Percentiles rank a stretch among this genome's conserved stretches.
Evolutionary conservation across 2,329 filamentous ascomycete genomes (phyloP).

Genomic region (Lachnellula suecica): DNA sequence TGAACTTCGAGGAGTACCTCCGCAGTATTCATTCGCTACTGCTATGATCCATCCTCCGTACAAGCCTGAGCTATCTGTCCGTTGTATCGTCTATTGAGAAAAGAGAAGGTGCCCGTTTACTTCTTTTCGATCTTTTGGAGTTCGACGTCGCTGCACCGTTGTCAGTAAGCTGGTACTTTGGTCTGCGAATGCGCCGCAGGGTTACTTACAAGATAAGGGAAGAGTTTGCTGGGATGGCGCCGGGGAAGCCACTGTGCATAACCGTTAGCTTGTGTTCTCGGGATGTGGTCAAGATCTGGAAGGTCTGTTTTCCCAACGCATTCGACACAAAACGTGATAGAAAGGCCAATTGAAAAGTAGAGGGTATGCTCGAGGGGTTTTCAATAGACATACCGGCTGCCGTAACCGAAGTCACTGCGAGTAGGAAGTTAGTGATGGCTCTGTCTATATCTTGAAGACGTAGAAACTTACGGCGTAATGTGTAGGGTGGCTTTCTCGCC

Average conservation of each 20-base stretch:
- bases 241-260: slow-evolving; percentile 68
- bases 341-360: background rate
- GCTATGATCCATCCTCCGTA: slow-evolving; percentile 11
- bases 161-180: slow-evolving; percentile 22
- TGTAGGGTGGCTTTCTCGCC: slow-evolving; percentile 87
- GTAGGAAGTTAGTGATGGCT: slow-evolving; percentile 19
- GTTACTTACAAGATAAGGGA: slow-evolving; percentile 77
- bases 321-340: background rate
- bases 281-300: background rate
- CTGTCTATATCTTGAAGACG: background rate
- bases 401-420: slow-evolving; percentile 64
- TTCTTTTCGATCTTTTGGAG: slow-evolving; percentile 67
- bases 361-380: background rate
- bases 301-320: background rate
- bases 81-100: slow-evolving; percentile 7
- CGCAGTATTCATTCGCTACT: slow-evolving; percentile 6
- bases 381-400: slow-evolving; percentile 51
- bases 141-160: slow-evolving; percentile 59
- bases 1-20: background rate
- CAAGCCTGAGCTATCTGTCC: slow-evolving; percentile 14
- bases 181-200: slow-evolving; percentile 5
- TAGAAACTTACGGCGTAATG: slow-evolving; percentile 66
- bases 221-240: slow-evolving; percentile 72
- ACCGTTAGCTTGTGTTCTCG: background rate
- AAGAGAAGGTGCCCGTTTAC: slow-evolving; percentile 27